Evolutionary conservation across 2,329 filamentous ascomycete species (phyloP).

Genomic region (Scedosporium boydii): DNA sequence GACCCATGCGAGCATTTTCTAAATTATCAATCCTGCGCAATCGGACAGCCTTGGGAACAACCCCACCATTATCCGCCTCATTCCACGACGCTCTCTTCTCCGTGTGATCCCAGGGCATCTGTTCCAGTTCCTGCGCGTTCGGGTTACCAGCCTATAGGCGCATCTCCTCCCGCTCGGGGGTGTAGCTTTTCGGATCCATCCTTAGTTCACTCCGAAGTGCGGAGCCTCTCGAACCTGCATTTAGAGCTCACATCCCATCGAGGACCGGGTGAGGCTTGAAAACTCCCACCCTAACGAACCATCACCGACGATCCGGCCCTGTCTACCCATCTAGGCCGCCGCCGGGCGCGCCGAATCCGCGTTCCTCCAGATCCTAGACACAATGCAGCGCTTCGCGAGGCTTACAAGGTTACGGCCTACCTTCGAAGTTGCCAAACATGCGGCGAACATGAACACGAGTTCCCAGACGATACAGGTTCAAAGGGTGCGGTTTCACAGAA

Average conservation of each 20-base stretch:
- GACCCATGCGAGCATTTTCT: neutral
- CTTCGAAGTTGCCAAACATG: neutral
- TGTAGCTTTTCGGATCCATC: too few relatives aligned
- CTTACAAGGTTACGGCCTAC: conserved; percentile 2
- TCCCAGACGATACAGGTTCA: neutral
- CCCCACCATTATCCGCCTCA: neutral
- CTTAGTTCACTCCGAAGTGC: too few relatives aligned
- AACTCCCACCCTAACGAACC: neutral
- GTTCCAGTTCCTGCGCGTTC: too few relatives aligned
- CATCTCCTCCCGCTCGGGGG: neutral
- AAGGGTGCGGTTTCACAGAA: neutral
- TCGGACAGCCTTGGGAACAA: neutral
- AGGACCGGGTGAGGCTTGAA: too few relatives aligned
- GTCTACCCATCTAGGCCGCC: neutral
- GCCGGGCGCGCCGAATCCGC: neutral
- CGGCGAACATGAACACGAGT: neutral
- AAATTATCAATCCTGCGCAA: neutral
- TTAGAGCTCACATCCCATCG: too few relatives aligned
- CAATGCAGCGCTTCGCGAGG: conserved; percentile 5
- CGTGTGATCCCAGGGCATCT: neutral
- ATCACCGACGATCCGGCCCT: neutral
- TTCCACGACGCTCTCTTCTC: neutral
- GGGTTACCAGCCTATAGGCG: too few relatives aligned
- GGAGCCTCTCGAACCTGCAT: neutral
- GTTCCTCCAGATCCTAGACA: neutral